Base-by-base conservation (phyloP, 768 basidiomycete genomes). In the Guyanaporus albipodus region DNA sequence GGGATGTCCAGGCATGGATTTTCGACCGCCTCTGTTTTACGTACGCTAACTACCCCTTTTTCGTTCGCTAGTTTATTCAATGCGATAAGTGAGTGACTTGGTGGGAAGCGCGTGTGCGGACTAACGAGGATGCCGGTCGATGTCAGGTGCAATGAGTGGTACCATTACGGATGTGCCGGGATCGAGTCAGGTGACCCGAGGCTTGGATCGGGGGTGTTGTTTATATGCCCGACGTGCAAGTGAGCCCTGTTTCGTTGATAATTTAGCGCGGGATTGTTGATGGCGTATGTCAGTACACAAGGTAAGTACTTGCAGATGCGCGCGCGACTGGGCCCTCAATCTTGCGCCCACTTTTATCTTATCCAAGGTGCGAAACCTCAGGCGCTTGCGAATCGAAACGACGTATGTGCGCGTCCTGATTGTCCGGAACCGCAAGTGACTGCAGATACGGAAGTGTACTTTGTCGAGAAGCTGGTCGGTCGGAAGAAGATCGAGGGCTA, bases 81-180 rank as follows among this genome's bases (percentile, higher is more conserved):
- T 70, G 67, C 23, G 67, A 70, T 48, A 56, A 53, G 67, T 69
- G 38, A 34, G 69, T 56, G 19, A n/a, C 0, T n/a, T 19, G 4
- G 15, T 17, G 8, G 9, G 17, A 18, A 24, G 7, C 4, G 19
- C 4, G 11, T 8, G 15, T 21, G 15, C 7, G 10, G 27, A 15
- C 33, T 53, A 18, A 49, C 32, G 27, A 8, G 39, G 29, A 19
- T 24, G 21, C n/a, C 35, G 21, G 18, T 23, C 5, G 34, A 26
- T 38, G 6, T n/a, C 7, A 76, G 74, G 6, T 77, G 74, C 43
- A 59, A 66, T 2, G 38, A 51, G 44, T 77, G 78, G 78, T 79
- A 74, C 45, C 78, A 80, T 44, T 75, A 72, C 44, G 78, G 74
- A 6, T 80, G 78, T 46, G 70, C 72, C 22, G 77, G 71, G 14